phyloP scores from a whole-genome alignment of 495 filamentous ascomycete genomes.

The Hypoxylon subgilvum region DNA sequence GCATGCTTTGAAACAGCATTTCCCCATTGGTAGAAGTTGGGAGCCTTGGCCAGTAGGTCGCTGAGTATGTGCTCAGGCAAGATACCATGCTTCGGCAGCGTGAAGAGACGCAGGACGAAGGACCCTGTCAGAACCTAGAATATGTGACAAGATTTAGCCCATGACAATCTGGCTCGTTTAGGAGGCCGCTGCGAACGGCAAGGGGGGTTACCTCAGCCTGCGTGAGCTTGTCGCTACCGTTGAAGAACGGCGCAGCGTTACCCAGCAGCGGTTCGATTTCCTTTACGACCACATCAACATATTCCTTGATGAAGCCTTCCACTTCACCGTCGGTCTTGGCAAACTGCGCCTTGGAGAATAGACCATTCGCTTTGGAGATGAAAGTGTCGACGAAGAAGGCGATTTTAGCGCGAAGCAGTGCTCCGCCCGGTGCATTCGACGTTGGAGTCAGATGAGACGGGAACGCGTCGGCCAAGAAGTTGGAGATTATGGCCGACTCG shows the following conservation, averaged over 20 bases:
- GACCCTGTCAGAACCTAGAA: slow-evolving; percentile 67
- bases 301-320: slow-evolving; percentile 45
- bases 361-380: slow-evolving; percentile 62
- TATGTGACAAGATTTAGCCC: slow-evolving; percentile 5
- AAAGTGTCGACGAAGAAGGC: slow-evolving; percentile 81
- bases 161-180: background rate
- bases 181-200: background rate
- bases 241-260: slow-evolving; percentile 77
- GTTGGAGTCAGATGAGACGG: slow-evolving; percentile 59
- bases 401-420: slow-evolving; percentile 67
- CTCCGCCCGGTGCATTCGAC: slow-evolving; percentile 48
- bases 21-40: slow-evolving; percentile 72
- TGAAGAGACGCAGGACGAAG: slow-evolving; percentile 66
- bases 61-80: slow-evolving; percentile 57
- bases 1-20: slow-evolving; percentile 65
- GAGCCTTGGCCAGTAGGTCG: slow-evolving; percentile 59
- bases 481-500: slow-evolving; percentile 73
- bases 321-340: slow-evolving; percentile 51
- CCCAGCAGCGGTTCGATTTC: slow-evolving; percentile 76
- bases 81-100: slow-evolving; percentile 57
- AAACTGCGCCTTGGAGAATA: slow-evolving; percentile 52
- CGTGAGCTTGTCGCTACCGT: slow-evolving; percentile 75
- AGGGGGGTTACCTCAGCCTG: slow-evolving; percentile 70
- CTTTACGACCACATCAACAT: slow-evolving; percentile 64
- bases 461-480: slow-evolving; percentile 69